Evolutionary conservation across 2,329 filamentous ascomycete genomes (phyloP), one percentile per base, ranked within the genome.

Genomic region (Aspergillus candidus): DNA sequence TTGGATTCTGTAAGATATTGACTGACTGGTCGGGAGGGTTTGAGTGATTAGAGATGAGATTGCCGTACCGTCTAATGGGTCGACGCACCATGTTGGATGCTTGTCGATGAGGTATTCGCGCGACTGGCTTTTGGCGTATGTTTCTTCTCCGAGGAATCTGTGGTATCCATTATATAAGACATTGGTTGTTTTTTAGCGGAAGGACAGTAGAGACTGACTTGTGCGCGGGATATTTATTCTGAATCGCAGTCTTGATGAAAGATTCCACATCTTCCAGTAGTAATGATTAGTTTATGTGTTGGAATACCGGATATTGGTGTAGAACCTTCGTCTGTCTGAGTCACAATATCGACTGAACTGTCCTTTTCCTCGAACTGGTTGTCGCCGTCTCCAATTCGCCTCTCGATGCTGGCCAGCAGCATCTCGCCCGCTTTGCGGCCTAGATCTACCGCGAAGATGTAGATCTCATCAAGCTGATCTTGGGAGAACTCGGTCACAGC

Each of bases 131-230:
- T 82, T 80, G 35, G 82, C 83, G 62, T 89, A 89, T 0, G 79
- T 79, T 62, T 90, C 86, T 66, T 90, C 86, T 49, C 86, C 85
- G 32, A 89, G 74, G 62, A 90, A 90, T 38, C 82, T 85, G 49
- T 85, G 49, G 39, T 10, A 10, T 27, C 6, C 22, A 27, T 27
- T 27, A 10, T 10, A 27, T 27, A 2, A 38, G 43, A 2, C n/a
- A n/a, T 29, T 13, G 35, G 13, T 37, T 13, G 34, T 33, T 43
- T 43, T 27, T 48, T 22, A n/a, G 11, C 18, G 11, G 6, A 4
- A 38, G 11, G 7, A n/a, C 7, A 8, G 31, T 4, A 11, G 2
- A 30, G 33, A 69, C 78, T 50, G 62, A 86, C 81, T 77, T 77
- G 66, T 88, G 85, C 2, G 68, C 58, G 1, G 84, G 84, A 53